phyloP scores from a whole-genome alignment of 2,329 filamentous ascomycete genomes.

The Fusarium bulbicola region DNA sequence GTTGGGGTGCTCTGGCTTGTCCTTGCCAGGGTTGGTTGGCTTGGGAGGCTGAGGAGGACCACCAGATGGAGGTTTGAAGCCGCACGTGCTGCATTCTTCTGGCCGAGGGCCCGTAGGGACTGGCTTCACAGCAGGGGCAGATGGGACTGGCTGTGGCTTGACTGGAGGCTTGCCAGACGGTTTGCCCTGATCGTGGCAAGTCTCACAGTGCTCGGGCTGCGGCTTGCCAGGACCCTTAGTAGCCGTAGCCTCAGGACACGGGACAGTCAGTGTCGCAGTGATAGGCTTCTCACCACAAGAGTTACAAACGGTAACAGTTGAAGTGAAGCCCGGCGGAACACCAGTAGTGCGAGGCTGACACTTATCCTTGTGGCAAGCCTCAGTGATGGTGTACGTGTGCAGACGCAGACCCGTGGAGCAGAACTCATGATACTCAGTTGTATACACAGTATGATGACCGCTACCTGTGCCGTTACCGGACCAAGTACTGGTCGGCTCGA shows the following conservation, averaged over 20 bases:
- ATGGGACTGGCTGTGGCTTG: not conserved
- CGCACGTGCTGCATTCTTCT: not conserved
- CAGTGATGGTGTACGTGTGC: not conserved
- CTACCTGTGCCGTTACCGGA: not conserved
- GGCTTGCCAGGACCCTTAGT: not conserved
- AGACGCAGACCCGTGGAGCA: not conserved
- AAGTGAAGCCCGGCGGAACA: not conserved
- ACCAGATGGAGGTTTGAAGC: not conserved
- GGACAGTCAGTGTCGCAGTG: not conserved
- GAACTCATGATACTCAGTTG: not conserved
- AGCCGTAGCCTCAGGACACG: not conserved
- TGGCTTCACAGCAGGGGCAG: not conserved
- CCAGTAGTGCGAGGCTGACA: not conserved
- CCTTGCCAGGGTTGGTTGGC: not conserved
- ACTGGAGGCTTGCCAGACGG: not conserved
- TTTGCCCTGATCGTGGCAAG: not conserved
- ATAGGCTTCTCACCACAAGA: not conserved
- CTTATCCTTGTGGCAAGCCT: not conserved
- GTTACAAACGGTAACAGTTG: not conserved
- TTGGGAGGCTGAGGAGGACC: not conserved
- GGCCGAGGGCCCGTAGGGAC: not conserved
- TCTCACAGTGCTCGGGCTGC: not conserved
- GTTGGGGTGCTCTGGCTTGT: not conserved
- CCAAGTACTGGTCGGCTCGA: not conserved
- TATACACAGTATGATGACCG: not conserved